phyloP scores from a whole-genome alignment of 768 basidiomycete genomes.

The Grammothele lineata region DNA sequence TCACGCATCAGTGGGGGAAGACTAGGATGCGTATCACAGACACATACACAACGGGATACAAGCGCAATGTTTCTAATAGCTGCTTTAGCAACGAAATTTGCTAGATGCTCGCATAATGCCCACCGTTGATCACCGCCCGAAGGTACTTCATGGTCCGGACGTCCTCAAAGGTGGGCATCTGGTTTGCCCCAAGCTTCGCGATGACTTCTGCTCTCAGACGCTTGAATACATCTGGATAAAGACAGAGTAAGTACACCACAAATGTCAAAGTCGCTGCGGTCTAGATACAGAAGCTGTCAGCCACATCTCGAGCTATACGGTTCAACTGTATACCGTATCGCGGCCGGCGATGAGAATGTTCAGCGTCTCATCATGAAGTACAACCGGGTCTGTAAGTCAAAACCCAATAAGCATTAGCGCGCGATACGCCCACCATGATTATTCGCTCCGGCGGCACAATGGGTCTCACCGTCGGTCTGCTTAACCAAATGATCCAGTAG shows the following conservation, averaged over 20 bases:
- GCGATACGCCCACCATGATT: no score
- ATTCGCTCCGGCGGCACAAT: no score
- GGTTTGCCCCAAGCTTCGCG: conserved; percentile 22
- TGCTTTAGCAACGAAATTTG: background rate
- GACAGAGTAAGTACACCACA: conserved; percentile 29
- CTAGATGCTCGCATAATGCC: background rate
- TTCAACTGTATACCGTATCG: conserved; percentile 23
- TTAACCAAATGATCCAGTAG: conserved; percentile 38
- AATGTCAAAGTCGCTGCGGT: conserved; percentile 31
- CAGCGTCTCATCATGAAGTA: conserved; percentile 30
- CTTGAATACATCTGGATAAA: conserved; percentile 26
- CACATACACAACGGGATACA: conserved; percentile 31
- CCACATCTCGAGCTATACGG: no score
- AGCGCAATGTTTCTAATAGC: conserved; percentile 37
- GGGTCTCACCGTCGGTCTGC: conserved; percentile 32
- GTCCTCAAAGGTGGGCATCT: conserved; percentile 28
- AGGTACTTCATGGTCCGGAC: conserved; percentile 33
- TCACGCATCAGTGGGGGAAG: background rate
- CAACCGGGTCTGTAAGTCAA: conserved; percentile 22
- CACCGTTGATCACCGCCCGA: conserved; percentile 33
- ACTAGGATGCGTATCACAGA: background rate
- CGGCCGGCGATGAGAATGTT: conserved; percentile 34
- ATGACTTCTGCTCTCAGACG: conserved; percentile 32
- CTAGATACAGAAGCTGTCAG: conserved; percentile 3
- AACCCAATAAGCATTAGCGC: no score